phyloP scores from a whole-genome alignment of 352 stramenopile genomes.

The Lagenidium giganteum region DNA sequence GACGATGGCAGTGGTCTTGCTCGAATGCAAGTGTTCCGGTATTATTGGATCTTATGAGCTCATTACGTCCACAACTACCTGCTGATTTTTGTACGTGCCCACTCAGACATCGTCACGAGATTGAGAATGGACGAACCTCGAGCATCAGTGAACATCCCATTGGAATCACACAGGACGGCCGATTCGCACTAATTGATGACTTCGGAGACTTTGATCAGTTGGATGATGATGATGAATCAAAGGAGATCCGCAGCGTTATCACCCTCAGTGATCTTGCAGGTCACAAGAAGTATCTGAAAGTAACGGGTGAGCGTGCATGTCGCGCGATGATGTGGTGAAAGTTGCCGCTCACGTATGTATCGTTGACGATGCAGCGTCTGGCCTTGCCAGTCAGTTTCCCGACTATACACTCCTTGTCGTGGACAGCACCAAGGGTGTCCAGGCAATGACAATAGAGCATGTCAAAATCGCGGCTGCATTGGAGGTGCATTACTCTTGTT shows the following conservation, averaged over 20 bases:
- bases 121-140: constrained; percentile 85
- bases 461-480: constrained; percentile 74
- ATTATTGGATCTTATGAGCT: background rate
- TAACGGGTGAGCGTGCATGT: constrained; percentile 28
- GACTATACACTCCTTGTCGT: constrained; percentile 86
- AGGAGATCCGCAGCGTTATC: constrained; percentile 30
- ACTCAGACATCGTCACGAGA: constrained; percentile 83
- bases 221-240: constrained; percentile 31
- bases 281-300: constrained; percentile 88
- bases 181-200: constrained; percentile 46
- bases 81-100: too few species aligned
- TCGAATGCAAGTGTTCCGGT: constrained; percentile 86
- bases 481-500: constrained; percentile 15
- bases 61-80: too few species aligned
- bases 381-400: constrained; percentile 75
- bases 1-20: constrained; percentile 84
- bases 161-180: constrained; percentile 51
- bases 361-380: constrained; percentile 34
- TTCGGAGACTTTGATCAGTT: constrained; percentile 42
- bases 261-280: constrained; percentile 76
- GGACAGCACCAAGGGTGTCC: constrained; percentile 56
- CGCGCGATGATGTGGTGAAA: background rate
- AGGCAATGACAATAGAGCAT: constrained; percentile 75
- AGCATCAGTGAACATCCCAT: constrained; percentile 88
- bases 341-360: background rate